Conservation (phyloP, 1,284 basidiomycete genomes). For the Exsudoporus floridanus region DNA sequence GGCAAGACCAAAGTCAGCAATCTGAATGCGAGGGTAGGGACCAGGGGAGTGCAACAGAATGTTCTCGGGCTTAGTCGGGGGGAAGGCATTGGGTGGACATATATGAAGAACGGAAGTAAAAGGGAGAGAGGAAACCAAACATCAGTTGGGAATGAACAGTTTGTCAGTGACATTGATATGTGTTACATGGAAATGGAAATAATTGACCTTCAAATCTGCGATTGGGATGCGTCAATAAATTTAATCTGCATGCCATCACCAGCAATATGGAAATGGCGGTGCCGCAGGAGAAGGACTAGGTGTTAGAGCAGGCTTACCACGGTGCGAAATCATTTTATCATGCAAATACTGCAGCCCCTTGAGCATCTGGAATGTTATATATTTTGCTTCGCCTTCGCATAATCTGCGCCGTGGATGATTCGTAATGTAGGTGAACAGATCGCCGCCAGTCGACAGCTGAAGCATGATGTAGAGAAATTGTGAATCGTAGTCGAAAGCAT, state of each 20-base stretch:
- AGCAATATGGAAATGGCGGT: neutral
- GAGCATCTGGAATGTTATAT: slow-evolving; percentile 78
- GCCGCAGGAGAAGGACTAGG: neutral
- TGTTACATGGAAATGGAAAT: neutral
- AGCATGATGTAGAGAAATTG: slow-evolving; percentile 80
- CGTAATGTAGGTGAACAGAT: slow-evolving; percentile 83
- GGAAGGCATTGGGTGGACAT: neutral
- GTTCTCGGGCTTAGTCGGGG: slow-evolving; percentile 70
- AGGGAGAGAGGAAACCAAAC: neutral
- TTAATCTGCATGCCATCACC: neutral
- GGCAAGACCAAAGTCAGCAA: slow-evolving; percentile 86
- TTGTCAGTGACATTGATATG: slow-evolving; percentile 2
- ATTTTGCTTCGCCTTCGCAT: slow-evolving; percentile 79
- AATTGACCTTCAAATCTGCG: slow-evolving; percentile 67
- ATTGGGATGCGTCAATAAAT: slow-evolving; percentile 3
- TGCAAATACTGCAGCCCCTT: slow-evolving; percentile 76
- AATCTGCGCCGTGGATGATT: slow-evolving; percentile 54
- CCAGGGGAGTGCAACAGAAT: slow-evolving; percentile 74
- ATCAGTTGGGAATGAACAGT: neutral
- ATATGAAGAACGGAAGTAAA: neutral
- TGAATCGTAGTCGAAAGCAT: slow-evolving; percentile 63
- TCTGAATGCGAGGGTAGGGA: slow-evolving; percentile 77
- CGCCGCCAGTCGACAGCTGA: slow-evolving; percentile 82
- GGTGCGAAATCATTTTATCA: slow-evolving; percentile 71
- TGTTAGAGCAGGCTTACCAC: slow-evolving; percentile 48